A percentile compares a stretch with the other conserved stretches of the same genome.
Conservation (phyloP, 805 yeast genomes). For the Cephaloascus fragrans region DNA sequence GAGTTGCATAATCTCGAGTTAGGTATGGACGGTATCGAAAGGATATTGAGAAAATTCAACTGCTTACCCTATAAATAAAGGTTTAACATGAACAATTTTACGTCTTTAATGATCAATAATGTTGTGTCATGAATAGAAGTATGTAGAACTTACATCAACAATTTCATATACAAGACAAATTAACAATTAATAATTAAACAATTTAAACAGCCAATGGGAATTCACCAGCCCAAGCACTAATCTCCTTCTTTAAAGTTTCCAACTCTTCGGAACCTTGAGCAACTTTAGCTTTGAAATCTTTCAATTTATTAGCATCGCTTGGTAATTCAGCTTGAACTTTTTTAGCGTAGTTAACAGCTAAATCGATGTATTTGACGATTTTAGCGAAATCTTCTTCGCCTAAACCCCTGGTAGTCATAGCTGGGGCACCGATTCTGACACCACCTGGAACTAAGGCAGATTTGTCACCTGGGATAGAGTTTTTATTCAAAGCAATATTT, state of each 20-base stretch:
- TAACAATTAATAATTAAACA: not conserved
- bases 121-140: no score
- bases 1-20: conserved; percentile 36
- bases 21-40: conserved; percentile 55
- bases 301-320: conserved; percentile 86
- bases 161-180: not conserved
- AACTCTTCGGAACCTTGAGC: conserved; percentile 65
- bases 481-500: conserved; percentile 94
- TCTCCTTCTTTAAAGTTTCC: conserved; percentile 60
- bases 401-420: conserved; percentile 96
- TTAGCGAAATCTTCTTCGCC: conserved; percentile 77
- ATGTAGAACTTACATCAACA: no score
- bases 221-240: conserved; percentile 84
- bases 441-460: conserved; percentile 97
- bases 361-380: conserved; percentile 74
- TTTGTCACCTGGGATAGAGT: conserved; percentile 96
- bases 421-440: conserved; percentile 96
- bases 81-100: no score
- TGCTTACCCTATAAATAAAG: conserved; percentile 26
- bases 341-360: conserved; percentile 67
- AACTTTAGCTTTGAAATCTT: conserved; percentile 86
- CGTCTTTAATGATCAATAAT: no score
- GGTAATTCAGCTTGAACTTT: conserved; percentile 74
- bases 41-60: conserved; percentile 31
- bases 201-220: conserved; percentile 57